Conservation (phyloP, 2,329 filamentous ascomycete species). For the Phyllosticta capitalensis region DNA sequence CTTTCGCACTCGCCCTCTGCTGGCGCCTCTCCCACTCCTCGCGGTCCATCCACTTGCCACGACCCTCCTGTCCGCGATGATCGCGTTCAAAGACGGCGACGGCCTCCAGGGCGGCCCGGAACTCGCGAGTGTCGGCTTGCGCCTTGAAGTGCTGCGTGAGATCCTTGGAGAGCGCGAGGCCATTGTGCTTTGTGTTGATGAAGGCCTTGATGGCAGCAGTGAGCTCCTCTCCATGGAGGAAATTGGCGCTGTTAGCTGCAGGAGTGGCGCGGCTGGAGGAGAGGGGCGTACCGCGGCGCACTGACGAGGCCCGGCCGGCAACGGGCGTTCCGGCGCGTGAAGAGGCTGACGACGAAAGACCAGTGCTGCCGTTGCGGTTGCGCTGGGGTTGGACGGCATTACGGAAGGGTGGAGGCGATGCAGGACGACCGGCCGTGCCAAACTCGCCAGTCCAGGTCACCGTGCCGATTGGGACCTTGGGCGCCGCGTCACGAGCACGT, state of each 20-base stretch:
- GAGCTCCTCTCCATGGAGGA: constrained; percentile 34
- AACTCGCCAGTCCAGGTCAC: constrained; percentile 90
- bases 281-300: constrained; percentile 18
- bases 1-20: background rate
- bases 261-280: constrained; percentile 11
- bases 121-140: background rate
- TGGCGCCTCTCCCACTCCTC: background rate
- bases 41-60: background rate
- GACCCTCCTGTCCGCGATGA: background rate
- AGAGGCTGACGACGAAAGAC: constrained; percentile 34
- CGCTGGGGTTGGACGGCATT: constrained; percentile 31
- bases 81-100: background rate
- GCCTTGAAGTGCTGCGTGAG: constrained; percentile 69
- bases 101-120: background rate
- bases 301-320: constrained; percentile 22
- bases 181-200: constrained; percentile 62
- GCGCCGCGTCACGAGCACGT: constrained; percentile 62
- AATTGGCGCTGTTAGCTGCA: constrained; percentile 6
- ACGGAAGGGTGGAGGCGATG: constrained; percentile 30
- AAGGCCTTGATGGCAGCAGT: constrained; percentile 60
- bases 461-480: constrained; percentile 65
- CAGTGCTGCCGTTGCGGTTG: constrained; percentile 27
- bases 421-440: constrained; percentile 65
- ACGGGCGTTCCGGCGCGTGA: constrained; percentile 30
- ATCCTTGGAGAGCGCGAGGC: constrained; percentile 71